A percentile compares a stretch with the other conserved stretches of the same genome.
These are phyloP conservation scores for Leccinum longicurvipes DNA, from an alignment of 768 basidiomycete genomes.

Conservation along the genomic window DNA sequence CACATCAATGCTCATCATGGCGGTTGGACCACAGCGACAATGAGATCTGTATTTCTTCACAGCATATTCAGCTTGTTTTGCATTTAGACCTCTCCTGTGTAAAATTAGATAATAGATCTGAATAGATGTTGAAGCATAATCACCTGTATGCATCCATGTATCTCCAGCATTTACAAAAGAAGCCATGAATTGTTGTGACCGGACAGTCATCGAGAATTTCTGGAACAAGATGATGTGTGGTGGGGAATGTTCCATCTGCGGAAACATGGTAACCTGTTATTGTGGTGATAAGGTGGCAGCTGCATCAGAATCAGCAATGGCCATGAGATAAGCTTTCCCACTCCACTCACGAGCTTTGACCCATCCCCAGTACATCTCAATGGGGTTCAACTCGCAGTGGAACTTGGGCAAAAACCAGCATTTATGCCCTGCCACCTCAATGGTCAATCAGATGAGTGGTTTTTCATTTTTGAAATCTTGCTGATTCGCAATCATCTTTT, in stretches of 20 bases:
- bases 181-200: background rate
- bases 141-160: conserved; percentile 6
- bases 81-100: background rate
- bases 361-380: conserved; percentile 5
- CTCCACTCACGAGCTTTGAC: background rate
- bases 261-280: background rate
- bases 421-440: conserved; percentile 23
- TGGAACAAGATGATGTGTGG: background rate
- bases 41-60: background rate
- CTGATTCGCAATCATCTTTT: conserved; percentile 25
- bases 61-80: background rate
- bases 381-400: conserved; percentile 6
- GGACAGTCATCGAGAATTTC: background rate
- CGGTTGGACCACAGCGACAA: background rate
- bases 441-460: conserved; percentile 19
- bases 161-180: background rate
- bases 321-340: background rate
- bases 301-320: too few relatives aligned
- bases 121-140: background rate
- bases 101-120: background rate
- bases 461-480: conserved; percentile 26
- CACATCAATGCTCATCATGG: background rate
- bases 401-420: conserved; percentile 27
- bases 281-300: background rate
- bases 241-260: background rate